Conservation (phyloP, 2,329 filamentous ascomycete species). For the Trichothecium sympodiale region DNA sequence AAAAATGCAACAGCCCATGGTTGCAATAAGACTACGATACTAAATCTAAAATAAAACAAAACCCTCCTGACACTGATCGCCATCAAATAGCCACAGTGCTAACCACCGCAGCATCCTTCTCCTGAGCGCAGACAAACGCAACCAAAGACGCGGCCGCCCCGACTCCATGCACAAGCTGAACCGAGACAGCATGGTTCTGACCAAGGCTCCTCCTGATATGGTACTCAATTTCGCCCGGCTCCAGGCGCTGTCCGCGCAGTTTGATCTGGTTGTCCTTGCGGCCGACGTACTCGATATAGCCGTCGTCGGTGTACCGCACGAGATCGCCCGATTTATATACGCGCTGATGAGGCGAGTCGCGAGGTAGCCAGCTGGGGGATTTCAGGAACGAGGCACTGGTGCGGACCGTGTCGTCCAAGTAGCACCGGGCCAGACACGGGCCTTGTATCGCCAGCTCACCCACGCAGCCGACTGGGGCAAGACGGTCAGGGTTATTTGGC, state of each 20-base stretch:
- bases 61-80: no score
- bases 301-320: slow-evolving; percentile 13
- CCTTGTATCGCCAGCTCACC: slow-evolving; percentile 8
- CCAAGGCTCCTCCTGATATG: no score
- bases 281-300: slow-evolving; percentile 29
- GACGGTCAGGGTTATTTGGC: slow-evolving; percentile 1
- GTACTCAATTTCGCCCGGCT: slow-evolving; percentile 19
- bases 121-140: no score
- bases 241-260: slow-evolving; percentile 41
- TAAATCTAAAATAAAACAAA: no score
- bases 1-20: no score
- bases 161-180: no score
- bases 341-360: not conserved
- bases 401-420: slow-evolving; percentile 22
- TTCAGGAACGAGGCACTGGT: slow-evolving; percentile 16
- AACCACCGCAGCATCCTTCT: no score
- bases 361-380: slow-evolving; percentile 1
- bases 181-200: no score
- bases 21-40: no score
- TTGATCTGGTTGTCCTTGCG: slow-evolving; percentile 46
- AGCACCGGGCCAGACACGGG: slow-evolving; percentile 34
- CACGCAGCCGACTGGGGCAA: slow-evolving; percentile 5
- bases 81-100: no score
- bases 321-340: slow-evolving; percentile 7
- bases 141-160: no score